Conservation (phyloP, 2,329 filamentous ascomycete species). For the Talaromyces sp. region DNA sequence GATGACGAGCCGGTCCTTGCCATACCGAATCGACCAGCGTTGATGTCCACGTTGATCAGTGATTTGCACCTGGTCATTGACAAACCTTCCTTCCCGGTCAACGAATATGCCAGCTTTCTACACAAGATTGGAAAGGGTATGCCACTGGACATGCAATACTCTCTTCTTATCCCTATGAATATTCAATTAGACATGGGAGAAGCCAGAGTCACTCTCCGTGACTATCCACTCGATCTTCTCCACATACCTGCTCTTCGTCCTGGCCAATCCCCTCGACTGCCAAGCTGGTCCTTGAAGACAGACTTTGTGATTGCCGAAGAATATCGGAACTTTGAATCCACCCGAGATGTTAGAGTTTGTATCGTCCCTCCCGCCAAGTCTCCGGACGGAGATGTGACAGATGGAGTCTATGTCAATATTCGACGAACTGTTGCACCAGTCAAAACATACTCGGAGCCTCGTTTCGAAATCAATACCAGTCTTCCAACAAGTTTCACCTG, state of each 20-base stretch:
- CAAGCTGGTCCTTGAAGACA: constrained; percentile 77
- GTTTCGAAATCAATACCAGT: constrained; percentile 86
- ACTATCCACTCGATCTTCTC: constrained; percentile 87
- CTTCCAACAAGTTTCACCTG: constrained; percentile 91
- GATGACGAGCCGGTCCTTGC: constrained; percentile 81
- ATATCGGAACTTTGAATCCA: constrained; percentile 73
- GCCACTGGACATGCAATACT: constrained; percentile 85
- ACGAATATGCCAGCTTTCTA: constrained; percentile 76
- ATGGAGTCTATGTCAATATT: constrained; percentile 78
- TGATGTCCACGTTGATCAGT: constrained; percentile 74
- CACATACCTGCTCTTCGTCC: constrained; percentile 81
- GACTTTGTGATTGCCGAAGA: constrained; percentile 97
- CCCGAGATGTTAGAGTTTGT: constrained; percentile 72
- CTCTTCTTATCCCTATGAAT: constrained; percentile 83
- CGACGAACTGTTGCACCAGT: constrained; percentile 88
- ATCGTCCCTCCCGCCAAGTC: constrained; percentile 68
- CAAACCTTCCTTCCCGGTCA: constrained; percentile 84
- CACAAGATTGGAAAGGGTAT: constrained; percentile 94
- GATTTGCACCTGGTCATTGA: constrained; percentile 83
- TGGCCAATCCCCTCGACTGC: constrained; percentile 71
- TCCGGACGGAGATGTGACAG: constrained; percentile 50
- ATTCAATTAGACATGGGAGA: constrained; percentile 88
- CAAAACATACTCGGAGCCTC: constrained; percentile 93
- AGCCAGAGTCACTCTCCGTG: constrained; percentile 75
- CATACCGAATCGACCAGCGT: constrained; percentile 75